Base-by-base conservation (phyloP, 768 basidiomycete species). In the Inosperma sp. region DNA sequence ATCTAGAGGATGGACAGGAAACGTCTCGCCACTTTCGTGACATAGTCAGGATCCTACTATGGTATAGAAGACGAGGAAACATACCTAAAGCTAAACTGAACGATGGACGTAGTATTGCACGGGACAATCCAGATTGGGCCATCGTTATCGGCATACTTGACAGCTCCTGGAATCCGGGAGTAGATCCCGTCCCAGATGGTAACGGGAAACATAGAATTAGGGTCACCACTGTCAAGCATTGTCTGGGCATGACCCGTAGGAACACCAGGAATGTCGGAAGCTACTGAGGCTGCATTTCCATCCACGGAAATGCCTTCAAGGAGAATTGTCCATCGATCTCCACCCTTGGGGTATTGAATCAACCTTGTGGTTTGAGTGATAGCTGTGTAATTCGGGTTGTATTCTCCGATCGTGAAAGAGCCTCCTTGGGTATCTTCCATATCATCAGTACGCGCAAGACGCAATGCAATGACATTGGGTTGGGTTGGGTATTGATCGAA, bases 1-100 rank as follows among this genome's bases (percentile, higher is more conserved):
- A 44, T 78, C 76, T 33, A 78, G 63, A 17, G 76, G 75, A 47
- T 78, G 73, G 41, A 78, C 65, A 10, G 73, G 59, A 48, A 67
- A 73, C 10, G 58, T 36, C 41, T 65, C 58, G 26, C 60, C 64
- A 7, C 73, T 71, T 41, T 47, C 14, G 34, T 30, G 23, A 14
- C 16, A 14, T 13, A 22, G 52, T 47, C 37, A 52, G 7, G 10
- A 8, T 8, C 3, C 5, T 23, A 39, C 4, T n/a, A 8, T 48
- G 39, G 55, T 37, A 50, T 5, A 56, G 42, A 49, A 43, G 55
- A 61, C 43, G 54, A 54, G 17, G 52, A 34, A 23, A 7, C 22
- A 9, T 60, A 72, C 67, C 68, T 71, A 55, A 79, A 74, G 6
- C 51, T 52, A 47, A 79, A 60, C 14, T 68, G 61, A 10, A 79